A percentile compares a stretch with the other conserved stretches of the same genome.
Evolutionary conservation across 495 filamentous ascomycete genomes (phyloP).

Genomic region (Aspergillus nidulans): DNA sequence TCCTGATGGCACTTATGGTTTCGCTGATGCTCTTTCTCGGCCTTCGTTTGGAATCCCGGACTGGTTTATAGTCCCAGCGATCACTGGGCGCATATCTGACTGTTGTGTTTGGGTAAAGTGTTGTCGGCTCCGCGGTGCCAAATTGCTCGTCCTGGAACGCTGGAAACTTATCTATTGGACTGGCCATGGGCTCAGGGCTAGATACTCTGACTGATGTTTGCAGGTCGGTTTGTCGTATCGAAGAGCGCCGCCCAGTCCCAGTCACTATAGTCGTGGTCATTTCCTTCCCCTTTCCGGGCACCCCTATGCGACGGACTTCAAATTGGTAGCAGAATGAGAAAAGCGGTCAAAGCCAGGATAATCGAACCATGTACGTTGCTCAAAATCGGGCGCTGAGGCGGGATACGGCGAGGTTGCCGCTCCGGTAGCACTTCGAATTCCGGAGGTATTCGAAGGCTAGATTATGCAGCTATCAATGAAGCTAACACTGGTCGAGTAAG

Average conservation of each 20-base stretch:
- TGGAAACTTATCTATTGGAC: conserved; percentile 43
- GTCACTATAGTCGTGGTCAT: conserved; percentile 46
- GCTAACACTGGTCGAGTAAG: background rate
- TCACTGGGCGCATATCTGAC: conserved; percentile 32
- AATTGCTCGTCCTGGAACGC: conserved; percentile 35
- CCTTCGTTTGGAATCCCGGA: conserved; percentile 53
- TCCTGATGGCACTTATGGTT: conserved; percentile 74
- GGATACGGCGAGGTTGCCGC: background rate
- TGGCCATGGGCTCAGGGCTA: conserved; percentile 31
- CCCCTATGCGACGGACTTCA: background rate
- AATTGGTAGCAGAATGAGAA: background rate
- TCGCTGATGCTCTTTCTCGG: conserved; percentile 82
- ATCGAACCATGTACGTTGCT: background rate
- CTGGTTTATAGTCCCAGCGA: conserved; percentile 42
- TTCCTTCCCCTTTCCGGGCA: background rate
- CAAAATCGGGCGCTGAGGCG: background rate
- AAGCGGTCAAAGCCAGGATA: background rate
- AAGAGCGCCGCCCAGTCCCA: conserved; percentile 41
- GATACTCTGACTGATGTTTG: conserved; percentile 28
- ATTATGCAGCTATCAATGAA: background rate
- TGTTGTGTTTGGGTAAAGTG: conserved; percentile 23
- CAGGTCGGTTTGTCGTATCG: conserved; percentile 39
- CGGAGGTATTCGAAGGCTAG: background rate
- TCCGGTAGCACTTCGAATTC: conserved; percentile 1
- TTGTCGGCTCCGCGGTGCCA: conserved; percentile 23